These are phyloP conservation scores for Aquilaria yunnanensis DNA, from an alignment of 345 rosid species.

Conservation along the genomic window DNA sequence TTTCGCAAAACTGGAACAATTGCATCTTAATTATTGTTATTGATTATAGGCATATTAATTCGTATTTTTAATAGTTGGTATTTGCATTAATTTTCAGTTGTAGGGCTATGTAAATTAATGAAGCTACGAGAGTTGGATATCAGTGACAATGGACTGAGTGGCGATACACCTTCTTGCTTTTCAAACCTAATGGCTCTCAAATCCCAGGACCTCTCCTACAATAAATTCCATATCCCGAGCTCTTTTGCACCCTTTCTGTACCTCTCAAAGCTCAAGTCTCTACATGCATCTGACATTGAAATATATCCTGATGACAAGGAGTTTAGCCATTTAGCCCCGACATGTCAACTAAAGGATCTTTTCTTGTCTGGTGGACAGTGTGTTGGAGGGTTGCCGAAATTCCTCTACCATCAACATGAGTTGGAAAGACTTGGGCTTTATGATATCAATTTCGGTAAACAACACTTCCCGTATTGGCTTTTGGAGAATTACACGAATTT, in stretches of 20 bases:
- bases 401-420: constrained; percentile 10
- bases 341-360: background rate
- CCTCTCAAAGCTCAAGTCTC: constrained; percentile 9
- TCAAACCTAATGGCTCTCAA: too few species aligned
- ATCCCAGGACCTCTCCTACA: too few species aligned
- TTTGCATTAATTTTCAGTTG: background rate
- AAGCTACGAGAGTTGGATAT: constrained; percentile 8
- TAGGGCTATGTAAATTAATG: constrained; percentile 5
- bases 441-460: background rate
- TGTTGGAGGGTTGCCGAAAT: constrained; percentile 8
- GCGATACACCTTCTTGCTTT: too few species aligned
- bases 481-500: constrained; percentile 18
- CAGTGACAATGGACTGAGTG: background rate
- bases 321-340: background rate
- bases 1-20: too few species aligned
- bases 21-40: too few species aligned
- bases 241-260: constrained; percentile 6
- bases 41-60: too few species aligned
- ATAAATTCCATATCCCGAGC: background rate
- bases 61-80: too few species aligned
- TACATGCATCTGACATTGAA: background rate
- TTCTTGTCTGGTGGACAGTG: background rate
- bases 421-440: background rate
- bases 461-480: constrained; percentile 19
- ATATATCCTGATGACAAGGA: background rate